Base-by-base conservation (phyloP, 495 filamentous ascomycete species). In the Xylaria intraflava region DNA sequence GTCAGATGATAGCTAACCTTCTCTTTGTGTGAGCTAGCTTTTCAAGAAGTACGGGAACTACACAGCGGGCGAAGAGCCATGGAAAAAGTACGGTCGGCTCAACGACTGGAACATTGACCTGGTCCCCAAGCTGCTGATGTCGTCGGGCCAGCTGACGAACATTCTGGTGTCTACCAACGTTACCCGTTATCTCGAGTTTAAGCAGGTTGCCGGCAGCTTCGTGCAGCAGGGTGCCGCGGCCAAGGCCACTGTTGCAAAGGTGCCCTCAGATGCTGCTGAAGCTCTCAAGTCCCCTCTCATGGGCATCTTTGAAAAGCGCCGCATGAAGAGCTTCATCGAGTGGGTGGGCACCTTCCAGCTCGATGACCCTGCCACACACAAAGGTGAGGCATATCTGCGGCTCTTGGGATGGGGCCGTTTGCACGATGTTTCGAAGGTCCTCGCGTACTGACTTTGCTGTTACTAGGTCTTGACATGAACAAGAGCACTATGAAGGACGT, bases 91-190 rank as follows among this genome's bases (percentile, higher is more conserved):
- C 72, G 87, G 92, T 60, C 81, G 94, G 51, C 76, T 86, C 69
- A 96, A 99, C 77, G 93, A 99, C 80, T 99, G 93, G 93, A 97
- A 96, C 76, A 92, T 99, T 71, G 94, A 97, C 65, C 78, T 99
- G 59, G 90, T 97, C 41, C 92, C 93, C 55, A 99, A 99, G 78
- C 82, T 99, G 47, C 78, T 99, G 66, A 97, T 99, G 90, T 88
- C 93, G 17, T 95, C 95, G 63, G 93, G 93, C 66, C 90, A 99
- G 75, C 78, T 99, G 68, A 99, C 93, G 56, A 97, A 96, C 71
- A 96, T 96, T 69, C 78, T 96, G 61, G 89, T 95, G 45, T 94
- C 89, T 29, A 97, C 93, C 66, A 90, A 96, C 65, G 93, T 98
- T 51, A 98, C 93, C 55, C 77, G 89, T 69, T 98, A 97, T 72